Percentiles rank a stretch among this genome's conserved stretches.
These are phyloP conservation scores for Debaryomycetaceae sp. DNA, from an alignment of 1,139 yeast genomes.

Conservation along the genomic window DNA sequence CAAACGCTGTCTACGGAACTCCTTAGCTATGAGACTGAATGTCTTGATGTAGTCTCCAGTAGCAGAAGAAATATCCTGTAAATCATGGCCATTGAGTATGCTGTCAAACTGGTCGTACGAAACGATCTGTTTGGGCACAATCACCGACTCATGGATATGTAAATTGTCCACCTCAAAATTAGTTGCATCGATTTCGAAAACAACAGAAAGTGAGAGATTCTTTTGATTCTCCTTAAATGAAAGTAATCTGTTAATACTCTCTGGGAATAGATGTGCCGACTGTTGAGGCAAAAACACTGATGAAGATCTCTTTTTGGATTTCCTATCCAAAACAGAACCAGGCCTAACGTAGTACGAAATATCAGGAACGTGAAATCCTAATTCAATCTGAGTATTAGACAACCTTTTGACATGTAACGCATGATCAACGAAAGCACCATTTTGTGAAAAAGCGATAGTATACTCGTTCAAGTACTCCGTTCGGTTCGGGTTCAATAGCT, in stretches of 20 bases:
- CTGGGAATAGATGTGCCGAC: constrained; percentile 66
- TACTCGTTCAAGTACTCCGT: constrained; percentile 60
- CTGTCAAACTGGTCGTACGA: constrained; percentile 52
- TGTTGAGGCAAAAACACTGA: constrained; percentile 90
- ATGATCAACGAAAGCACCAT: constrained; percentile 63
- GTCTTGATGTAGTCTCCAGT: constrained; percentile 67
- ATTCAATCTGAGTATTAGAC: constrained; percentile 58
- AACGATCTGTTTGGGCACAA: constrained; percentile 58
- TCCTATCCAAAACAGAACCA: constrained; percentile 79
- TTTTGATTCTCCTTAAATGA: constrained; percentile 62
- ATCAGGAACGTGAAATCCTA: constrained; percentile 81
- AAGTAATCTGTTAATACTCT: constrained; percentile 53
- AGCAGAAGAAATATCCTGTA: constrained; percentile 48
- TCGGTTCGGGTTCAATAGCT: constrained; percentile 40
- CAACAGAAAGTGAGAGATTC: constrained; percentile 72
- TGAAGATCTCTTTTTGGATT: constrained; percentile 86
- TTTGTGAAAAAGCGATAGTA: constrained; percentile 64
- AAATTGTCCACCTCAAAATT: constrained; percentile 74
- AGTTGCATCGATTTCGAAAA: constrained; percentile 75
- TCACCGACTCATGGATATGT: constrained; percentile 71
- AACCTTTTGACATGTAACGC: constrained; percentile 73
- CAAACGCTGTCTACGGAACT: constrained; percentile 71
- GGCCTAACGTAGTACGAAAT: constrained; percentile 66
- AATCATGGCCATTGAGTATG: constrained; percentile 34
- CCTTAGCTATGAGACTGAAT: constrained; percentile 61